Conservation (phyloP, 2,329 filamentous ascomycete genomes). For the Leptosphaerulina australis region DNA sequence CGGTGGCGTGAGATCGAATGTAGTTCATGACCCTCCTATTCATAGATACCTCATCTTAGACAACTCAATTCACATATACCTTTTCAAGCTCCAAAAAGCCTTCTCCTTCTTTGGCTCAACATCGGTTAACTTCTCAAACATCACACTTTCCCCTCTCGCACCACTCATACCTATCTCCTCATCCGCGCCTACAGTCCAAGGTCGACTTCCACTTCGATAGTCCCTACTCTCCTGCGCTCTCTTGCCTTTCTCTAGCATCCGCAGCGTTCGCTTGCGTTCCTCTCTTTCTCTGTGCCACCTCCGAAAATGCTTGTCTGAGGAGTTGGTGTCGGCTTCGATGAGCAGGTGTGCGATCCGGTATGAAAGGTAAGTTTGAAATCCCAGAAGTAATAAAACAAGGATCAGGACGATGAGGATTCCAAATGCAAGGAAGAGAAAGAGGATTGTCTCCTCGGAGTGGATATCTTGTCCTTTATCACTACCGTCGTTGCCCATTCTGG, state of each 20-base stretch:
- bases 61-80: constrained; percentile 2
- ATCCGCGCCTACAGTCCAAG: background rate
- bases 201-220: background rate
- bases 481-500: background rate
- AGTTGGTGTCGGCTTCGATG: constrained; percentile 17
- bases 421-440: constrained; percentile 37
- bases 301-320: background rate
- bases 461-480: background rate
- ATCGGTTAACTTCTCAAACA: constrained; percentile 11
- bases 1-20: constrained; percentile 1
- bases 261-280: constrained; percentile 9
- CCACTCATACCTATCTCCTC: constrained; percentile 17
- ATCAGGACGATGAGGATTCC: constrained; percentile 33
- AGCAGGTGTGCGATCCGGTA: constrained; percentile 32
- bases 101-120: constrained; percentile 1
- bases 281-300: background rate
- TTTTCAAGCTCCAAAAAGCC: constrained; percentile 4
- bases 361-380: constrained; percentile 34
- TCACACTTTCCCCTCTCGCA: constrained; percentile 10
- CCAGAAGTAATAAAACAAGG: constrained; percentile 25
- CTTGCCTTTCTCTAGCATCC: constrained; percentile 14
- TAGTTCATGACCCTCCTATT: background rate
- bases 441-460: constrained; percentile 20
- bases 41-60: background rate
- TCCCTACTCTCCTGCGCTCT: background rate